Evolutionary conservation across 257 asterid species (phyloP).

Genomic region (Paraleonurus japonicus): DNA sequence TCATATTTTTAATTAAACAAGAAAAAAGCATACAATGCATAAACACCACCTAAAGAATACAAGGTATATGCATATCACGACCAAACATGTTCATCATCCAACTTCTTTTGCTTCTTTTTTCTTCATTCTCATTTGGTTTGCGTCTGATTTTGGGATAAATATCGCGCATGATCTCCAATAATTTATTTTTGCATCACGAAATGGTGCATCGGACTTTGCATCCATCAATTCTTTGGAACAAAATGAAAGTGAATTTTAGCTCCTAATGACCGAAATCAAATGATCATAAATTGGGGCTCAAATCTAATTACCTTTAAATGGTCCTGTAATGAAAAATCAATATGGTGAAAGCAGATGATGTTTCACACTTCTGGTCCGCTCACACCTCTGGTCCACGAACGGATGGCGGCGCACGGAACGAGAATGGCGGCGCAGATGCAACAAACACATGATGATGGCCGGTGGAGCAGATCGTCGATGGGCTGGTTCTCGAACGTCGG

Average conservation of each 20-base stretch:
- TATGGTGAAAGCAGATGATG: too few species aligned
- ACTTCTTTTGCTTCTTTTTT: constrained; percentile 82
- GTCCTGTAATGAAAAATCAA: too few species aligned
- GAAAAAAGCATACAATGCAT: neutral
- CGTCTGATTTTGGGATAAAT: constrained; percentile 39
- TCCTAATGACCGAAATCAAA: neutral
- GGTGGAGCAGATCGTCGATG: too few species aligned
- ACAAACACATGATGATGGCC: too few species aligned
- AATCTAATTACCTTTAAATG: constrained; percentile 59
- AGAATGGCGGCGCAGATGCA: too few species aligned
- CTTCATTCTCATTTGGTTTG: constrained; percentile 52
- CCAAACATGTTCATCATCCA: constrained; percentile 82
- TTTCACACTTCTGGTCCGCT: too few species aligned
- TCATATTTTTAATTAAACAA: neutral
- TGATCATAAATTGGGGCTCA: neutral
- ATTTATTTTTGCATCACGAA: constrained; percentile 64
- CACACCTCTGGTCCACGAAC: too few species aligned
- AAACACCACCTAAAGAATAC: neutral
- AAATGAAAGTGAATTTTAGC: constrained; percentile 5
- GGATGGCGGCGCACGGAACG: too few species aligned
- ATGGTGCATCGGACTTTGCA: constrained; percentile 75
- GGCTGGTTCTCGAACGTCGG: too few species aligned
- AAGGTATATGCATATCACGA: constrained; percentile 37
- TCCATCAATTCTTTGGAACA: constrained; percentile 82
- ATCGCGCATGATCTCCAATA: constrained; percentile 64